Evolutionary conservation across 371 early-diverging fungal species (phyloP).

Genomic region (Mortierella sp.): DNA sequence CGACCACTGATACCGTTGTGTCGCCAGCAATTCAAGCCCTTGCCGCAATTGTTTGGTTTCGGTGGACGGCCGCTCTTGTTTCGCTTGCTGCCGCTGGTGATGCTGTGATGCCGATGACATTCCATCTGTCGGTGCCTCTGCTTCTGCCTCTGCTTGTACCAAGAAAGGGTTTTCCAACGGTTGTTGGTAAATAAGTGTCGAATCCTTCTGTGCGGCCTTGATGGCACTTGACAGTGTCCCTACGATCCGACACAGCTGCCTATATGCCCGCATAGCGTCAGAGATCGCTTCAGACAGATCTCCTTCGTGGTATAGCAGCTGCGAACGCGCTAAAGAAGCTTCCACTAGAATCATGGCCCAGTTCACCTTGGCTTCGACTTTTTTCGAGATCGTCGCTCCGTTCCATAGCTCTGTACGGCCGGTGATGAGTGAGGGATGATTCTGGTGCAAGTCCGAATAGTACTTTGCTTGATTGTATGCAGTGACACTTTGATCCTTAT

Average conservation of each 20-base stretch:
- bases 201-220: slow-evolving; percentile 20
- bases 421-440: neutral
- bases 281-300: slow-evolving; percentile 37
- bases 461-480: slow-evolving; percentile 40
- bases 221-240: slow-evolving; percentile 28
- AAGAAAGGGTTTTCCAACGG: slow-evolving; percentile 42
- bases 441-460: slow-evolving; percentile 8
- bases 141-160: neutral
- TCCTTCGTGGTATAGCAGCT: slow-evolving; percentile 33
- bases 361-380: slow-evolving; percentile 19
- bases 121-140: no score
- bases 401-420: neutral
- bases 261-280: slow-evolving; percentile 36
- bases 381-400: slow-evolving; percentile 9
- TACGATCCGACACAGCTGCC: slow-evolving; percentile 40
- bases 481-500: slow-evolving; percentile 15
- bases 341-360: slow-evolving; percentile 30
- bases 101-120: neutral
- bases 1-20: slow-evolving; percentile 42
- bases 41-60: slow-evolving; percentile 29
- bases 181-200: slow-evolving; percentile 5
- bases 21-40: slow-evolving; percentile 28
- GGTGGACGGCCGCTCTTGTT: neutral
- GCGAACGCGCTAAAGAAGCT: slow-evolving; percentile 45
- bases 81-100: neutral